Evolutionary conservation across 768 basidiomycete species (phyloP), one percentile per base, ranked within the genome.

Genomic region (Rhodocollybia butyracea): DNA sequence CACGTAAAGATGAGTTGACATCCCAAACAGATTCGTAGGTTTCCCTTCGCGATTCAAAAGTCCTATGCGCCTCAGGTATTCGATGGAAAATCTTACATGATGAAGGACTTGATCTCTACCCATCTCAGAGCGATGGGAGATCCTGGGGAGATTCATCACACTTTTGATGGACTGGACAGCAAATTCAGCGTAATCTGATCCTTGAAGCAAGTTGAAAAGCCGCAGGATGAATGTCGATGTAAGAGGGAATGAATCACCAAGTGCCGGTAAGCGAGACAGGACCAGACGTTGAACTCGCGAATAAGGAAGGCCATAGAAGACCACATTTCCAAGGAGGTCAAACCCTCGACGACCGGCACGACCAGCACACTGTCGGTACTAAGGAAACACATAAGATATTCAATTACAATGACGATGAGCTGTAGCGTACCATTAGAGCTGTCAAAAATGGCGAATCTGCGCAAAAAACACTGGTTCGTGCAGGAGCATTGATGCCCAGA

Each of bases 321-420:
- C 73, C 36, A 89, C 86, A 51, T 85, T 85, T 6, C 88, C 87
- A 0, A 85, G 72, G 5, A 84, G 75, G 61, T 89, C 86, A 57
- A 76, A 88, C 2, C 87, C 88, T 62, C 88, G 78, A 40, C 88
- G 79, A 55, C 88, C 87, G 38, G 87, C 87, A 65, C 87, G 78
- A 54, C 88, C 88, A 42, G 85, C 79, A 57, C 85, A 86, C 75
- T 89, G 87, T 11, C 88, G 82, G 64, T 85, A 89, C 84, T 85
- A 60, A 30, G 7, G 43, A 15, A 45, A 29, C 26, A 50, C 11
- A 27, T 31, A 57, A 58, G 60, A 52, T 51, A 54, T 46, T n/a
- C 46, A 55, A 36, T 26, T 5, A 12, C 19, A 30, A 15, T 26
- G 10, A 2, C 29, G 51, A 45, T 13, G n/a, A n/a, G 39, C n/a